Percentiles rank a stretch among this genome's conserved stretches.
Evolutionary conservation across 148 eudicot genomes (phyloP).

Genomic region (Silene conica): DNA sequence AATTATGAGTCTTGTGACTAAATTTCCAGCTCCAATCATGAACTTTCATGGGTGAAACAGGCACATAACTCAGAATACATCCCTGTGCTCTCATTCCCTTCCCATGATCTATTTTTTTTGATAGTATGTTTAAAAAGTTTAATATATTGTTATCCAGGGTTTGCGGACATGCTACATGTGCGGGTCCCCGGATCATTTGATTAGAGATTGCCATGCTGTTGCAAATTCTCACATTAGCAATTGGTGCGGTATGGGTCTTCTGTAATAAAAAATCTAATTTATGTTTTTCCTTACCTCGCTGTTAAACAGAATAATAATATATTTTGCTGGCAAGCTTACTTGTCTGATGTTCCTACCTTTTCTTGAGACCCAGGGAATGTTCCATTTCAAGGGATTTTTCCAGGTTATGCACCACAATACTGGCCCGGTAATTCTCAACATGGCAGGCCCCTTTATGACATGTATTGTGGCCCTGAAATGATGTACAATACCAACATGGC

Average conservation of each 20-base stretch:
- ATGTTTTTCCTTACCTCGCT: not conserved
- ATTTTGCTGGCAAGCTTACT: slow-evolving; percentile 4
- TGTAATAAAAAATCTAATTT: not conserved
- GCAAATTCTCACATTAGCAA: slow-evolving; percentile 30
- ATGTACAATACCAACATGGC: slow-evolving; percentile 43
- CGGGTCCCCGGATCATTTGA: slow-evolving; percentile 71
- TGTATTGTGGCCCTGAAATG: slow-evolving; percentile 51
- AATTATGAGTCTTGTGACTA: not conserved
- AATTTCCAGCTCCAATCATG: not conserved
- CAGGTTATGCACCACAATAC: slow-evolving; percentile 45
- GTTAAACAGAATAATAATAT: not conserved
- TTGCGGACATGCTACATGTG: slow-evolving; percentile 56
- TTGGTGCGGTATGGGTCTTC: slow-evolving; percentile 26
- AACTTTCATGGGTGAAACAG: not conserved
- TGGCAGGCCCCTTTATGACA: slow-evolving; percentile 37
- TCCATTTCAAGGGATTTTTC: slow-evolving; percentile 37
- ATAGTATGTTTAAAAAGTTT: not conserved
- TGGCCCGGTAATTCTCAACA: slow-evolving; percentile 49
- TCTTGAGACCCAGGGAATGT: slow-evolving; percentile 33
- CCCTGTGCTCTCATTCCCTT: no score
- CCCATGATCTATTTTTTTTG: no score
- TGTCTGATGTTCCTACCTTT: slow-evolving; percentile 10
- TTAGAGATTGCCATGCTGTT: slow-evolving; percentile 59
- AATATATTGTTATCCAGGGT: slow-evolving; percentile 33
- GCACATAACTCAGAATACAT: no score